Base-by-base conservation (phyloP, 2,329 filamentous ascomycete species). In the Alternaria sp. region DNA sequence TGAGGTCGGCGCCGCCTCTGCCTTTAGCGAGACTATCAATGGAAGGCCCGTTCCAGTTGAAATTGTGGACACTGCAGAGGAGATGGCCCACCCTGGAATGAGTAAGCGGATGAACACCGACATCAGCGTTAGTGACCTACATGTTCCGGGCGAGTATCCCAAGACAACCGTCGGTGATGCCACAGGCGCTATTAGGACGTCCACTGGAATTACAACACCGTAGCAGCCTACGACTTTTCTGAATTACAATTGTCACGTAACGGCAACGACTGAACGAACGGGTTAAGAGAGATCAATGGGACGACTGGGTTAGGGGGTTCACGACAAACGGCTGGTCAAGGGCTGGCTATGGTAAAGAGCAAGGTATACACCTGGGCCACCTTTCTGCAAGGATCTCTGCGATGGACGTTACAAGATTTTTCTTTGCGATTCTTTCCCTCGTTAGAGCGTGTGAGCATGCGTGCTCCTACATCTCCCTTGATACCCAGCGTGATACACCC, bases 141-240 rank as follows among this genome's bases (percentile, higher is more conserved):
- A 90, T 70, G 84, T 92, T 17, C 90, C 90, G 3, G 90, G 90
- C 10, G 83, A 88, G 65, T 92, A 84, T 71, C 87, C 87, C 0
- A 72, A 51, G 14, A 54, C 36, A 21, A 49, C 41, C n/a, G 9
- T 57, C 14, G 24, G 50, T 11, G 55, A 48, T 34, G 48, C 33
- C 33, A 34, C 36, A 23, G 34, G 24, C 41, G 40, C 28, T 23
- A 5, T 33, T 24, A 56, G 54, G 21, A 28, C 42, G 7, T 40
- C 54, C 21, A 39, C 29, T 26, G 29, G 23, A 36, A 33, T 21
- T 5, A 24, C 31, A 29, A 23, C 24, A 23, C 3, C 23, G 13
- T 17, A 21, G 17, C 34, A 57, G 42, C 29, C 42, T 21, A 34
- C 33, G 24, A 31, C 36, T 9, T 42, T 53, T 29, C 28, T 57